Percentiles rank a stretch among this genome's conserved stretches.
Evolutionary conservation across 2,329 filamentous ascomycete species (phyloP).

Genomic region (Alternaria arborescens): DNA sequence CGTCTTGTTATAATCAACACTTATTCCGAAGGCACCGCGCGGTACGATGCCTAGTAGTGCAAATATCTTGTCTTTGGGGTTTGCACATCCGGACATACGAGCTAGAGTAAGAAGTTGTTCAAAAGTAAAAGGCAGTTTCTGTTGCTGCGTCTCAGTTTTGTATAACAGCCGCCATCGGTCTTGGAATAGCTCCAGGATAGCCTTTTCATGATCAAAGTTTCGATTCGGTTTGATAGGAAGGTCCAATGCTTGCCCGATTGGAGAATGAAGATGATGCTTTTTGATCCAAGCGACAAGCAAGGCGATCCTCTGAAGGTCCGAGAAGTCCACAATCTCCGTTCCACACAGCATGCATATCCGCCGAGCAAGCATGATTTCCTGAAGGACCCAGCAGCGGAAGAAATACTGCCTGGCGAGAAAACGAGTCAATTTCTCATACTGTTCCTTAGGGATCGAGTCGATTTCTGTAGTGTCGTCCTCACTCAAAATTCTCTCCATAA

Average conservation of each 20-base stretch:
- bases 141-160: background rate
- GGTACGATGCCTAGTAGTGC: slow-evolving; percentile 1
- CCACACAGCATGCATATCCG: slow-evolving; percentile 3
- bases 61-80: slow-evolving; percentile 7
- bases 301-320: background rate
- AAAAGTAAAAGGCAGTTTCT: background rate
- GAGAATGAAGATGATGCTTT: background rate
- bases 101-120: background rate
- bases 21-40: background rate
- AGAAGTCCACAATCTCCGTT: background rate
- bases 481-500: background rate
- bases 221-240: background rate
- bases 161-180: background rate
- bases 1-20: slow-evolving; percentile 2
- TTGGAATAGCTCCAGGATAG: background rate
- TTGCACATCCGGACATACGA: background rate
- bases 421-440: background rate
- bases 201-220: background rate
- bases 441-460: background rate
- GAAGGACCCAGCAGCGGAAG: slow-evolving; percentile 11
- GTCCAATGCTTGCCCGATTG: background rate
- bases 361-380: slow-evolving; percentile 5
- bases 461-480: background rate
- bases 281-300: background rate
- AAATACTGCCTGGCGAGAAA: slow-evolving; percentile 9